A percentile compares a stretch with the other conserved stretches of the same genome.
phyloP scores from a whole-genome alignment of 768 basidiomycete species.

The Calocera cornea region DNA sequence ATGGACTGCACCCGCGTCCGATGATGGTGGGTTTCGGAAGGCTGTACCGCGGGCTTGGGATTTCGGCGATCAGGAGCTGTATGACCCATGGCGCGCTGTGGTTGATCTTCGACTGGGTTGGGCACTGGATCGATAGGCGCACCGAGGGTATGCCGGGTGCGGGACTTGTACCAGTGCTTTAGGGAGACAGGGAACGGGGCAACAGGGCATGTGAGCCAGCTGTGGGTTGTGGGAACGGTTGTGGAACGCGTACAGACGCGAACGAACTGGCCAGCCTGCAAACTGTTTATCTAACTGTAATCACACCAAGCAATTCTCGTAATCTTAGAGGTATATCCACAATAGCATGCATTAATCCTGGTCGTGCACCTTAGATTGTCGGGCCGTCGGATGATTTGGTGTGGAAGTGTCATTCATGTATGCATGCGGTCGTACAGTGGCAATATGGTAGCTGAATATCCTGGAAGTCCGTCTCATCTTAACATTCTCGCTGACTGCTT shows the following conservation, averaged over 20 bases:
- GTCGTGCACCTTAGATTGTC: neutral
- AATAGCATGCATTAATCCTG: neutral
- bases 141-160: neutral
- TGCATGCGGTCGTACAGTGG: neutral
- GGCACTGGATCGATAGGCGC: constrained; percentile 21
- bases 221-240: no score
- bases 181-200: no score
- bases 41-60: constrained; percentile 86
- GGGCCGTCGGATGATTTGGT: neutral
- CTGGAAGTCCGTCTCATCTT: neutral
- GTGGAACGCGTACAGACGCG: neutral
- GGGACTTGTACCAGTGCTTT: neutral
- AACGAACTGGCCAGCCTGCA: neutral
- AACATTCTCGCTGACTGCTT: neutral
- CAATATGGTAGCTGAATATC: neutral
- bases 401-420: neutral
- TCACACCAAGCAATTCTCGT: neutral
- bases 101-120: constrained; percentile 66
- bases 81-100: constrained; percentile 88
- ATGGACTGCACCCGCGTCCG: constrained; percentile 51
- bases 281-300: neutral
- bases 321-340: neutral
- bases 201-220: no score
- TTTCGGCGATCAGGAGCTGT: constrained; percentile 82
- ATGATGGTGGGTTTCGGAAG: constrained; percentile 62